These are phyloP conservation scores for Venturia carpophila DNA, from an alignment of 2,329 filamentous ascomycete genomes.

Conservation along the genomic window DNA sequence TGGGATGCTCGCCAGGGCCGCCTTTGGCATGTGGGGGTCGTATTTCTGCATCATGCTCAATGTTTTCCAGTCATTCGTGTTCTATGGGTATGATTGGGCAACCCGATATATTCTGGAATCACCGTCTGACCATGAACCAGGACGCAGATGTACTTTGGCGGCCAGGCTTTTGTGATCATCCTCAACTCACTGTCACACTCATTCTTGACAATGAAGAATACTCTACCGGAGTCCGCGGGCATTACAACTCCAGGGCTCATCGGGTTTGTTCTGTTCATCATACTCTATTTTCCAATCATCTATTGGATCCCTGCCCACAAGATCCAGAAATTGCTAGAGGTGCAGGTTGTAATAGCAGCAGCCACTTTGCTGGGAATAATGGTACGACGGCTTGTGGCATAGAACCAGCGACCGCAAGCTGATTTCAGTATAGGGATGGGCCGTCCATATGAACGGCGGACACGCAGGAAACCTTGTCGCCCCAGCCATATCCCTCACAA, in stretches of 20 bases:
- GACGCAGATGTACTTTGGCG: conserved; percentile 24
- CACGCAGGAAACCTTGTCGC: conserved; percentile 21
- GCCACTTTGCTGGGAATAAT: conserved; percentile 21
- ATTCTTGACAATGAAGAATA: conserved; percentile 24
- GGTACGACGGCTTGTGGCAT: not conserved
- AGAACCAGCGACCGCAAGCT: not conserved
- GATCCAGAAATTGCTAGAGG: conserved; percentile 21
- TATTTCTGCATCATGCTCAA: conserved; percentile 24
- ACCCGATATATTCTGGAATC: not conserved
- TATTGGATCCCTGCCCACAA: conserved; percentile 21
- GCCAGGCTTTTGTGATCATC: conserved; percentile 22
- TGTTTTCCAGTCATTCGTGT: conserved; percentile 23
- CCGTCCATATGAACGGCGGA: conserved; percentile 17
- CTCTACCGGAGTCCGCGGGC: conserved; percentile 21
- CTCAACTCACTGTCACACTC: conserved; percentile 22
- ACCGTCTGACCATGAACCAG: conserved; percentile 10
- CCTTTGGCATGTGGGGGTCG: conserved; percentile 23
- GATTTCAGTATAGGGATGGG: not conserved
- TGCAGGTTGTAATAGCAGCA: conserved; percentile 20
- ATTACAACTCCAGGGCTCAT: conserved; percentile 21
- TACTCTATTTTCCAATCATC: conserved; percentile 22
- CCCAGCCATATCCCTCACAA: conserved; percentile 20
- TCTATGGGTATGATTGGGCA: not conserved
- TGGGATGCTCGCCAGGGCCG: conserved; percentile 22
- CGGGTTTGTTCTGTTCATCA: conserved; percentile 21